Conservation (phyloP, 176 grass and related monocot genomes). For the Saccharum officinarum region DNA sequence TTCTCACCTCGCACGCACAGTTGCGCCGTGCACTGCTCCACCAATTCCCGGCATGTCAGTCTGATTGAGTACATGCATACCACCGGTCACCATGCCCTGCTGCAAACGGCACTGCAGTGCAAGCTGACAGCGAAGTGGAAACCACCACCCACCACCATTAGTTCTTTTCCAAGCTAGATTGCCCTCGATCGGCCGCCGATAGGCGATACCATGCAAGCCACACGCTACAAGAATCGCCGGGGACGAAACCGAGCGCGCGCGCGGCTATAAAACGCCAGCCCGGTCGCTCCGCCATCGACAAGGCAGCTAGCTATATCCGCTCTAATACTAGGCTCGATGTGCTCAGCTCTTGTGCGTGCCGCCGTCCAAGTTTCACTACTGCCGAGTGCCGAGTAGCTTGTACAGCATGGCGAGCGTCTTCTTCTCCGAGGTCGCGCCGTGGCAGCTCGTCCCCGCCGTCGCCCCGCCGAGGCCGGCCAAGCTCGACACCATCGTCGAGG, state of each 20-base stretch:
- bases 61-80: too few relatives aligned
- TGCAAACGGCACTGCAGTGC: neutral
- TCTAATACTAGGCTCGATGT: neutral
- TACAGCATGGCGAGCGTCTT: slow-evolving; percentile 24
- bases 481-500: slow-evolving; percentile 58
- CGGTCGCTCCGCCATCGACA: neutral
- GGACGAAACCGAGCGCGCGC: too few relatives aligned
- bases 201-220: too few relatives aligned
- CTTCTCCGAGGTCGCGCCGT: slow-evolving; percentile 43
- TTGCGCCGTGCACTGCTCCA: too few relatives aligned
- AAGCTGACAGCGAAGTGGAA: neutral
- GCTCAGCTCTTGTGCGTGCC: neutral
- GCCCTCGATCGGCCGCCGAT: neutral
- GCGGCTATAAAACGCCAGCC: slow-evolving; percentile 20
- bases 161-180: neutral
- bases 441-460: slow-evolving; percentile 23
- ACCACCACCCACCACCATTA: neutral
- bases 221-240: too few relatives aligned
- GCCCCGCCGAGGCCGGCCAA: neutral
- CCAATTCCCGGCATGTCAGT: too few relatives aligned
- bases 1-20: too few relatives aligned
- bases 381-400: neutral
- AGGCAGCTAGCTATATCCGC: neutral
- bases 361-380: neutral
- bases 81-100: neutral